Evolutionary conservation across 139 green algal genomes (phyloP).

Genomic region (Coccomyxa sp.): DNA sequence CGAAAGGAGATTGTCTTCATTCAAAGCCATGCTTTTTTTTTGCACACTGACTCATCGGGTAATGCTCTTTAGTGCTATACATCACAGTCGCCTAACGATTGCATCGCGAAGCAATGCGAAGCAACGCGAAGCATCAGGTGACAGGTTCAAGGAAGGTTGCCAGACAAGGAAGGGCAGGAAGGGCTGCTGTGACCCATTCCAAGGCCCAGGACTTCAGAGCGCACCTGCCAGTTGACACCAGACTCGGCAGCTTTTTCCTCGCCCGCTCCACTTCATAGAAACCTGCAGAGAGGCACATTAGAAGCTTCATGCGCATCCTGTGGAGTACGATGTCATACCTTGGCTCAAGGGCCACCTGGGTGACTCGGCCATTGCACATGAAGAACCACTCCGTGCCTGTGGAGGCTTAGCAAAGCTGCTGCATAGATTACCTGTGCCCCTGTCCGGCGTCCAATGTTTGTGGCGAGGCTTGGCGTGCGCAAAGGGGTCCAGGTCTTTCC

Average conservation of each 20-base stretch:
- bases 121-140: too few relatives aligned
- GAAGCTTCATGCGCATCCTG: neutral
- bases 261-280: constrained; percentile 1
- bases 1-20: neutral
- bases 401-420: neutral
- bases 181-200: too few relatives aligned
- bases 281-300: neutral
- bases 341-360: too few relatives aligned
- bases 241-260: neutral
- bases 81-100: too few relatives aligned
- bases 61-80: too few relatives aligned
- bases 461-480: neutral
- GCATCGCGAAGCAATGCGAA: too few relatives aligned
- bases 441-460: neutral
- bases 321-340: neutral
- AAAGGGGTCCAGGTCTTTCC: neutral
- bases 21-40: too few relatives aligned
- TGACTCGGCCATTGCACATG: neutral
- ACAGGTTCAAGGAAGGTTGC: neutral
- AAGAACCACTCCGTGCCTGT: neutral
- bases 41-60: too few relatives aligned
- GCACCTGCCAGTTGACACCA: constrained; percentile 7
- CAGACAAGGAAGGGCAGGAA: neutral
- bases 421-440: neutral
- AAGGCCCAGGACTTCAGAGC: neutral